These are phyloP conservation scores for Capsella bursapastoris DNA, from an alignment of 345 rosid species.

Conservation along the genomic window DNA sequence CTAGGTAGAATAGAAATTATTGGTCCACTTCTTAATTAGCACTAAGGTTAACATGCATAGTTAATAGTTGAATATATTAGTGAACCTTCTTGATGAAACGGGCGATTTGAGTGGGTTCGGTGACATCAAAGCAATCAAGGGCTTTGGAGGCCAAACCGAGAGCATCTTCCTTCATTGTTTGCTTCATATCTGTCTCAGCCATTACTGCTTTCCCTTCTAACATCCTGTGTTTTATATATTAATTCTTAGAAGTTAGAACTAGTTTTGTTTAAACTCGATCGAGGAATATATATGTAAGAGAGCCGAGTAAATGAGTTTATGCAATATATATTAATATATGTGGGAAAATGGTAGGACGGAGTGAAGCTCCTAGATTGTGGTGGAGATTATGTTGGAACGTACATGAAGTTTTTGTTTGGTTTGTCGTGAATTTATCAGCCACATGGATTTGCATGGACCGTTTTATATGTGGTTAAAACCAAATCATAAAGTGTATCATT, in stretches of 20 bases:
- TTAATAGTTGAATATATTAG: background rate
- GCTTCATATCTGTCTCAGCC: constrained; percentile 85
- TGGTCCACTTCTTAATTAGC: background rate
- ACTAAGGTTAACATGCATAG: background rate
- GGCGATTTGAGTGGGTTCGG: constrained; percentile 72
- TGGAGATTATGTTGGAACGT: constrained; percentile 37
- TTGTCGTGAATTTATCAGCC: constrained; percentile 33
- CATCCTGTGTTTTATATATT: constrained; percentile 43
- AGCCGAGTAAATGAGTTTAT: constrained; percentile 20
- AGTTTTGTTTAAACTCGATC: no score
- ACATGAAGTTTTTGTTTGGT: constrained; percentile 26
- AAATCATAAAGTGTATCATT: constrained; percentile 10
- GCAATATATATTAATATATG: constrained; percentile 2
- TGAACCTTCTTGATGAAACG: constrained; percentile 77
- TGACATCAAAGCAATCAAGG: constrained; percentile 75
- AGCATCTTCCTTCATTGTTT: constrained; percentile 74
- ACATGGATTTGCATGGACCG: constrained; percentile 30
- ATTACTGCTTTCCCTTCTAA: constrained; percentile 85
- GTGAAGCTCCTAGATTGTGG: constrained; percentile 40
- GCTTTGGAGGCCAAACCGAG: constrained; percentile 76
- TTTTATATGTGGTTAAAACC: constrained; percentile 29
- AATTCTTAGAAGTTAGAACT: no score
- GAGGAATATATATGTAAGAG: constrained; percentile 2
- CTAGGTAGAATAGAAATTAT: background rate
- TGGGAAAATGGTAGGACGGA: constrained; percentile 25